A percentile compares a stretch with the other conserved stretches of the same genome.
These are phyloP conservation scores for Orbilia brochopaga DNA, from an alignment of 2,329 filamentous ascomycete species.

Conservation along the genomic window DNA sequence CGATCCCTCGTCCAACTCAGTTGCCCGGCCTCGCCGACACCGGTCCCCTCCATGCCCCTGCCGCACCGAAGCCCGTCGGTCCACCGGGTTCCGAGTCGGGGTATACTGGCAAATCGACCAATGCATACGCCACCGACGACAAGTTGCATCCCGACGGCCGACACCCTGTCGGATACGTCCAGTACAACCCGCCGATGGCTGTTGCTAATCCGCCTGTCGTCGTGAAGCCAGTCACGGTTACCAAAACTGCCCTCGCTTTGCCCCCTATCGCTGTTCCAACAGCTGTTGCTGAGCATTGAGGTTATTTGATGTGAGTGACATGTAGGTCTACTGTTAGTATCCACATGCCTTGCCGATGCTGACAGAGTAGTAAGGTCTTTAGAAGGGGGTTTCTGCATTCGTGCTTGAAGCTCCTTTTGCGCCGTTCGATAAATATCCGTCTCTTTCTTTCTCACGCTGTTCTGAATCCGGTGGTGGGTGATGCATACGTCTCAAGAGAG, in stretches of 20 bases:
- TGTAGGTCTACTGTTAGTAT: not conserved
- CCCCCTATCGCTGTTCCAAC: not conserved
- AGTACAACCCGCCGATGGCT: not conserved
- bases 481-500: too few species aligned
- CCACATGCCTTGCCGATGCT: too few species aligned
- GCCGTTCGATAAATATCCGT: too few species aligned
- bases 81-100: not conserved
- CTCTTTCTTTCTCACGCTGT: too few species aligned
- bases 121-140: not conserved
- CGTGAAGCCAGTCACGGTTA: not conserved
- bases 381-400: too few species aligned
- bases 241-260: not conserved
- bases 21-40: not conserved
- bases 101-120: not conserved
- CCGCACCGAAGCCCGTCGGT: not conserved
- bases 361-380: too few species aligned
- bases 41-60: not conserved
- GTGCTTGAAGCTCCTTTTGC: too few species aligned
- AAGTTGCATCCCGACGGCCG: not conserved
- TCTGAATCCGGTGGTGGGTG: too few species aligned
- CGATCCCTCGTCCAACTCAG: not conserved
- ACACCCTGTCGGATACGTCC: not conserved
- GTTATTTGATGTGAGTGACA: not conserved
- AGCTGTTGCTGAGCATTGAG: not conserved
- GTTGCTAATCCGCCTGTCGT: not conserved